Base-by-base conservation (phyloP, 441 rosid genomes). In the Euphorbia celastroides region DNA sequence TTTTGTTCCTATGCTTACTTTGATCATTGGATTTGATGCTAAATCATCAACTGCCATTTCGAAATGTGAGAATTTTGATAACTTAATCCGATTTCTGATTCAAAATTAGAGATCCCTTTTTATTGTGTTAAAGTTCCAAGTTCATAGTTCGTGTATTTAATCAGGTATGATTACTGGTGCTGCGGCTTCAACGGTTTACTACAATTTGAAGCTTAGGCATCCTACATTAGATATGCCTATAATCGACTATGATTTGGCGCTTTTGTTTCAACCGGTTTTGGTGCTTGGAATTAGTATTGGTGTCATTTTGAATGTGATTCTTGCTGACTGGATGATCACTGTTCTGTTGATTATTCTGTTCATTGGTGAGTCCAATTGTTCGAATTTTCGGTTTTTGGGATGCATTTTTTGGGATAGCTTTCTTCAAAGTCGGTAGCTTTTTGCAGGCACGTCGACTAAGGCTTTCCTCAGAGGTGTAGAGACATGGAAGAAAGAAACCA, bases 401-500 rank as follows among this genome's bases (percentile, higher is more conserved):
- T 46, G 20, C 44, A 4, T 59, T 20, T 31, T 34, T 20, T 36
- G 1, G 26, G 55, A 54, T n/a, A n/a, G n/a, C 57, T 31, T 36
- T 64, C n/a, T 31, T 70, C 28, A 50, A 54, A 25, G 17, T 4
- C 22, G 7, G 8, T 27, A 14, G 2, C 19, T 57, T 19, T 38
- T 17, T 62, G 54, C 69, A 87, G 93, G 75, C 26, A 80, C 84
- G 20, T 80, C 93, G 8, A 80, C 84, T 0, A 83, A 72, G 77
- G 89, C 89, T 42, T 87, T 87, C 69, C 51, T 78, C 54, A 87
- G 76, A 70, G 93, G 93, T 38, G 75, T 83, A 59, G 83, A 80
- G 58, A 85, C 93, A 27, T 87, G 93, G 93, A 83, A 87, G 70
- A 87, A 77, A 60, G 89, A 87, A 76, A 81, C 89, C 57, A 73